phyloP scores from a whole-genome alignment of 257 asterid genomes.

The Solanum boliviense region DNA sequence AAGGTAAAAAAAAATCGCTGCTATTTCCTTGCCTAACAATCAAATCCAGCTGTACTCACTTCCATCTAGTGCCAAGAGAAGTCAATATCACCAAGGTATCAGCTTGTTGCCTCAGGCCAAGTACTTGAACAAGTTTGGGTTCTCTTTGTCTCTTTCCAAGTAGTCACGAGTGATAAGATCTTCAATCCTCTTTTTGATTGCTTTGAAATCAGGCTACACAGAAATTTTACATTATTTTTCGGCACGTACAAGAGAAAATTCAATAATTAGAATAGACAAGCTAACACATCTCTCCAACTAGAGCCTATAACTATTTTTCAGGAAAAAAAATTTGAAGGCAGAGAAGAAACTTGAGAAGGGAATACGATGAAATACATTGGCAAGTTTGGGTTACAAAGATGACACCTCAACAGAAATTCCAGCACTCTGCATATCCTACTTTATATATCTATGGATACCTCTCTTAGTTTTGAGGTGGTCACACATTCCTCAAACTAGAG shows the following conservation, averaged over 20 bases:
- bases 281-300: background rate
- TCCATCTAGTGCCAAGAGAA: background rate
- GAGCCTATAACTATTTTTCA: background rate
- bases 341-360: background rate
- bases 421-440: background rate
- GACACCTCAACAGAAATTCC: background rate
- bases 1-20: too few species aligned
- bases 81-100: background rate
- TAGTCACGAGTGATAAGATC: constrained; percentile 37
- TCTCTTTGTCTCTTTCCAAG: constrained; percentile 39
- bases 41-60: too few species aligned
- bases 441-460: background rate
- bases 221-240: background rate
- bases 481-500: background rate
- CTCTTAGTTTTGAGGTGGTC: background rate
- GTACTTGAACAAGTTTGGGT: constrained; percentile 34
- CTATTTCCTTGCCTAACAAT: too few species aligned
- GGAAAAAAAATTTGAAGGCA: background rate
- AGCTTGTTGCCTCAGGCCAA: background rate
- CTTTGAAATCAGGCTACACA: constrained; percentile 43
- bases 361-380: background rate
- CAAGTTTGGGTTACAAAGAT: background rate
- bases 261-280: background rate
- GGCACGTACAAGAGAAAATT: background rate
- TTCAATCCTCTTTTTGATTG: constrained; percentile 47